phyloP scores from a whole-genome alignment of 2,329 filamentous ascomycete species.

The Alternaria tenuissima region DNA sequence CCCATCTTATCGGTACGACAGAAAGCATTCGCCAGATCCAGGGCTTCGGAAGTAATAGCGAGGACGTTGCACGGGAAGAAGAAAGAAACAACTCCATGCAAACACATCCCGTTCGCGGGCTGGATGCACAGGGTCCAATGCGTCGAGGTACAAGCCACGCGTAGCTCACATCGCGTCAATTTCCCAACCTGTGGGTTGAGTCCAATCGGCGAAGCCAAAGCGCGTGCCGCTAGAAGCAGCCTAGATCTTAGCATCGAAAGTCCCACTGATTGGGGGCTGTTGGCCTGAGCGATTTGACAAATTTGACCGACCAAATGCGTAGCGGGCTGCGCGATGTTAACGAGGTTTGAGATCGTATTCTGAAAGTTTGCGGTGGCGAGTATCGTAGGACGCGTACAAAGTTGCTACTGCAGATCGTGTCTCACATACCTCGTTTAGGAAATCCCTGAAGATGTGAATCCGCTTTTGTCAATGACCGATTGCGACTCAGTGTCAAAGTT shows the following conservation, averaged over 20 bases:
- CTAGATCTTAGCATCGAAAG: neutral
- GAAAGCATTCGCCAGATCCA: neutral
- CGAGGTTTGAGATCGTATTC: neutral
- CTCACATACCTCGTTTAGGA: neutral
- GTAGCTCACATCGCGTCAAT: neutral
- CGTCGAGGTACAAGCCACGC: neutral
- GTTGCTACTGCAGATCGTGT: neutral
- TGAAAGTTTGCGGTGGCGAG: neutral
- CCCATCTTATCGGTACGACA: constrained; percentile 1
- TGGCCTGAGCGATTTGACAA: neutral
- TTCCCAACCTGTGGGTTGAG: constrained; percentile 1
- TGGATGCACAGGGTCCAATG: constrained; percentile 5
- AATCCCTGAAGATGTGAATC: neutral
- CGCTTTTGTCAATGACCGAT: neutral
- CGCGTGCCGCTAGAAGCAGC: constrained; percentile 5
- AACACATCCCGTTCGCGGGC: neutral
- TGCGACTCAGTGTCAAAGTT: neutral
- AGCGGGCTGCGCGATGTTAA: neutral
- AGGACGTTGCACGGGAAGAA: constrained; percentile 4
- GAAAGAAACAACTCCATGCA: constrained; percentile 6
- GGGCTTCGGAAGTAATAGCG: neutral
- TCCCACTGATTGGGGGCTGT: neutral
- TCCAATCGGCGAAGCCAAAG: constrained; percentile 11
- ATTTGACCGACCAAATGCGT: neutral
- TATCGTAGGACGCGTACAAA: neutral